Conservation (phyloP, 106 monocot genomes). For the Apostasia shenzhenica region DNA sequence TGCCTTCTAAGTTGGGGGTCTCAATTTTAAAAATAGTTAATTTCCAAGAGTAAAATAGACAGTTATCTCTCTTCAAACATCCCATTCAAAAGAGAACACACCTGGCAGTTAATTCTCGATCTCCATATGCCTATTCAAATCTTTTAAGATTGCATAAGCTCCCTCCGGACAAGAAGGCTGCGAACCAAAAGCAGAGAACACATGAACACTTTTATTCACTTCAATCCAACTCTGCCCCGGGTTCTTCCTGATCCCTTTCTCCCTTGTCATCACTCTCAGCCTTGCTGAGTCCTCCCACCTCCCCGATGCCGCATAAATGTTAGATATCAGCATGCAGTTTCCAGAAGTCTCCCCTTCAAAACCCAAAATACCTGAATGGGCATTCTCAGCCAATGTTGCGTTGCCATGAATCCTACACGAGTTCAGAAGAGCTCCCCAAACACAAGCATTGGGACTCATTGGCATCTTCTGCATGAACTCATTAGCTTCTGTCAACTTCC, state of each 20-base stretch:
- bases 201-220: slow-evolving; percentile 27
- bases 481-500: slow-evolving; percentile 34
- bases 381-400: slow-evolving; percentile 20
- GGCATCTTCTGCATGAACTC: slow-evolving; percentile 43
- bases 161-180: slow-evolving; percentile 21
- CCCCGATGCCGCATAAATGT: slow-evolving; percentile 40
- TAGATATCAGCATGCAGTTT: slow-evolving; percentile 43
- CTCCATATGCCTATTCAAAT: slow-evolving; percentile 35
- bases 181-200: slow-evolving; percentile 28
- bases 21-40: no score
- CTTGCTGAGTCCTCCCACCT: slow-evolving; percentile 40
- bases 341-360: slow-evolving; percentile 25
- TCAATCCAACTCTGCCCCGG: slow-evolving; percentile 56
- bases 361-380: slow-evolving; percentile 8
- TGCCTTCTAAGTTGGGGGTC: no score
- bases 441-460: slow-evolving; percentile 50
- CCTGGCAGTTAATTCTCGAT: slow-evolving; percentile 5
- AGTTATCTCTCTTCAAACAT: background rate
- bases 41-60: background rate
- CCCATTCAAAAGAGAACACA: slow-evolving; percentile 2
- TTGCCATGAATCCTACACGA: slow-evolving; percentile 48
- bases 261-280: slow-evolving; percentile 37
- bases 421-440: slow-evolving; percentile 58
- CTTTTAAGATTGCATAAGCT: slow-evolving; percentile 19
- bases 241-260: slow-evolving; percentile 37